Conservation (phyloP, 768 basidiomycete genomes). For the Hydnomerulius pinastri region DNA sequence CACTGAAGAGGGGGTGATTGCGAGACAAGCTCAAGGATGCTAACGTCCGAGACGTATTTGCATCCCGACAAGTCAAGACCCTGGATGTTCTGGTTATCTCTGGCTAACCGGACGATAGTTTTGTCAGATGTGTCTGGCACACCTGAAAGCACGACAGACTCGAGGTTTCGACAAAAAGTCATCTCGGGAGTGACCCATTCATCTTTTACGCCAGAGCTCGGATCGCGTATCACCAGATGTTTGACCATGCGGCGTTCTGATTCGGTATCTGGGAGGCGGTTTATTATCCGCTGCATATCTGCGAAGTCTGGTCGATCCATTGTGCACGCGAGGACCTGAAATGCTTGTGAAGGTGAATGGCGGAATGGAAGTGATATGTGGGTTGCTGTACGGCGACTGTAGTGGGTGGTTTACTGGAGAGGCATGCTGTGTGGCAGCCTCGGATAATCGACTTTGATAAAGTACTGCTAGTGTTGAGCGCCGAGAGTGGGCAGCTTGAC, state of each 20-base stretch:
- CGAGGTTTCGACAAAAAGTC: slow-evolving; percentile 60
- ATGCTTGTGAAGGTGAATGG: neutral
- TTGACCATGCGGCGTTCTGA: slow-evolving; percentile 61
- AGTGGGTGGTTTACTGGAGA: neutral
- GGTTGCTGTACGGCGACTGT: slow-evolving; percentile 3
- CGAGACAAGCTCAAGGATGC: slow-evolving; percentile 68
- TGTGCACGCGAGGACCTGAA: neutral
- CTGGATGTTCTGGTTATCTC: slow-evolving; percentile 63
- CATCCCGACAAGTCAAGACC: slow-evolving; percentile 80
- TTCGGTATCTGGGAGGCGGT: slow-evolving; percentile 59
- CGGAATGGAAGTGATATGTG: neutral
- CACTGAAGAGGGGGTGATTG: slow-evolving; percentile 70
- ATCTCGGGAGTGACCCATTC: slow-evolving; percentile 61
- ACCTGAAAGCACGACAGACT: slow-evolving; percentile 70
- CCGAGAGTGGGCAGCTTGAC: neutral
- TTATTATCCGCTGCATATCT: slow-evolving; percentile 59
- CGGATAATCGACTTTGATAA: neutral
- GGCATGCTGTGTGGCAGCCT: neutral
- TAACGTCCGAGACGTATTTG: slow-evolving; percentile 73
- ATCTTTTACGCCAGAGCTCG: slow-evolving; percentile 48
- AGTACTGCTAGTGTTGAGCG: neutral
- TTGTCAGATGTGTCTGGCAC: slow-evolving; percentile 67
- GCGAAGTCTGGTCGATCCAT: slow-evolving; percentile 35
- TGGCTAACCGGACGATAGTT: slow-evolving; percentile 64
- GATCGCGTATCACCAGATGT: slow-evolving; percentile 56